These are phyloP conservation scores for Tricholoma saponaceum DNA, from an alignment of 768 basidiomycete species.

Conservation along the genomic window DNA sequence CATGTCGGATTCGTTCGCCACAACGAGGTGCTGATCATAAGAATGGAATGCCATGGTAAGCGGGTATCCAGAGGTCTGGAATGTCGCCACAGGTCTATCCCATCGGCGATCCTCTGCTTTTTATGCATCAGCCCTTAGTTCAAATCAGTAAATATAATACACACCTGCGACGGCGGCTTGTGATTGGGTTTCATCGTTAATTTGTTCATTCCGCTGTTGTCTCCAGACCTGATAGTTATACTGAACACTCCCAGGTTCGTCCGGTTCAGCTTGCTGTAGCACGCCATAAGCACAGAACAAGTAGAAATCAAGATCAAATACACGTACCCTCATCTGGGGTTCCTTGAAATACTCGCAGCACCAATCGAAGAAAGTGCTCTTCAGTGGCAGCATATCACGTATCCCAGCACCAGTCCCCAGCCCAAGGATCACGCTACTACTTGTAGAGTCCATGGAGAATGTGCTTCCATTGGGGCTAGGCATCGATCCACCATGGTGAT, in stretches of 20 bases:
- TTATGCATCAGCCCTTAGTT: neutral
- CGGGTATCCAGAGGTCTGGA: constrained; percentile 58
- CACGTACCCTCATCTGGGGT: constrained; percentile 92
- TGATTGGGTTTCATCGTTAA: constrained; percentile 61
- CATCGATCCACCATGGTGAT: constrained; percentile 39
- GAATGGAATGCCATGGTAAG: constrained; percentile 86
- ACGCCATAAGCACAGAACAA: constrained; percentile 8
- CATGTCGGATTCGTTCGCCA: constrained; percentile 83
- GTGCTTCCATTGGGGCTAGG: constrained; percentile 74
- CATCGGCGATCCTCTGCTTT: constrained; percentile 56
- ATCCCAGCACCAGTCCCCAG: constrained; percentile 79
- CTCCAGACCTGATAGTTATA: constrained; percentile 98
- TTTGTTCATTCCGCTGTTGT: constrained; percentile 82
- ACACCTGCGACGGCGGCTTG: constrained; percentile 75
- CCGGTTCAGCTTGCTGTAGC: constrained; percentile 82
- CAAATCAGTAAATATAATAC: constrained; percentile 15
- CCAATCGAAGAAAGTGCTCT: constrained; percentile 94
- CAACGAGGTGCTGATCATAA: constrained; percentile 83
- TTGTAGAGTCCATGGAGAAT: constrained; percentile 71
- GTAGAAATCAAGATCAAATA: neutral
- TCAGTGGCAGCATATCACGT: constrained; percentile 82
- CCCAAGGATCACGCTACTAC: constrained; percentile 66
- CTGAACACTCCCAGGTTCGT: constrained; percentile 90
- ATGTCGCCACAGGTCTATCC: constrained; percentile 67
- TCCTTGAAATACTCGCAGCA: constrained; percentile 97